Evolutionary conservation across 2,329 filamentous ascomycete species (phyloP).

Genomic region (Pyrenophora tritici-repentis): DNA sequence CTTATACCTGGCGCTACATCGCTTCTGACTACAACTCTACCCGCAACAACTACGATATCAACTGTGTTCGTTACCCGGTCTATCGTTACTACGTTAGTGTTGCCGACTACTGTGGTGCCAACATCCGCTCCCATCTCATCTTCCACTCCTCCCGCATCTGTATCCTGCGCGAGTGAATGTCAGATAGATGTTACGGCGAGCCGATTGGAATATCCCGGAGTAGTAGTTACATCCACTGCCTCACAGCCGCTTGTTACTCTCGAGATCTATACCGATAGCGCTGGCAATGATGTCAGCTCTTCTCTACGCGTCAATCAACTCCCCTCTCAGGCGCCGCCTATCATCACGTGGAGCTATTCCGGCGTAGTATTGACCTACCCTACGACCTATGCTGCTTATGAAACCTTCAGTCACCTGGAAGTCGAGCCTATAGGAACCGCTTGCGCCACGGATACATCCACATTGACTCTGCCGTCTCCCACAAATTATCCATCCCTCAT

Average conservation of each 20-base stretch:
- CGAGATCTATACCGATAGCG: slow-evolving; percentile 24
- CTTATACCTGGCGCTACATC: slow-evolving; percentile 14
- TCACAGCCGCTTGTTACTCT: slow-evolving; percentile 27
- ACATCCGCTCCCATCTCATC: slow-evolving; percentile 25
- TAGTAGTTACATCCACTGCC: slow-evolving; percentile 24
- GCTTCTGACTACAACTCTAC: slow-evolving; percentile 32
- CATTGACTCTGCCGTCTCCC: slow-evolving; percentile 31
- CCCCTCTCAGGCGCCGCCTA: slow-evolving; percentile 16
- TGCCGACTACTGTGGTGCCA: slow-evolving; percentile 30
- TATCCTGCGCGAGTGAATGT: slow-evolving; percentile 35
- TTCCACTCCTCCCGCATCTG: slow-evolving; percentile 19
- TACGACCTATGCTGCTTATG: slow-evolving; percentile 40
- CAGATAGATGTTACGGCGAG: slow-evolving; percentile 42
- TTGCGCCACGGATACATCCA: slow-evolving; percentile 25
- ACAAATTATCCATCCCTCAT: slow-evolving; percentile 36
- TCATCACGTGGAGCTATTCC: slow-evolving; percentile 35
- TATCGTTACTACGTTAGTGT: slow-evolving; percentile 22
- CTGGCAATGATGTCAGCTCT: slow-evolving; percentile 20
- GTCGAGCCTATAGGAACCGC: slow-evolving; percentile 26
- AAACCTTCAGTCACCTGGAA: slow-evolving; percentile 34
- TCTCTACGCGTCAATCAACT: slow-evolving; percentile 15
- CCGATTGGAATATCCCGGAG: slow-evolving; percentile 34
- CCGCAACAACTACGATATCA: slow-evolving; percentile 28
- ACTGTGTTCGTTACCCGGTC: slow-evolving; percentile 23
- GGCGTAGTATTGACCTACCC: slow-evolving; percentile 39